Conservation (phyloP, 2,329 filamentous ascomycete genomes). For the Verticillium dahliae region DNA sequence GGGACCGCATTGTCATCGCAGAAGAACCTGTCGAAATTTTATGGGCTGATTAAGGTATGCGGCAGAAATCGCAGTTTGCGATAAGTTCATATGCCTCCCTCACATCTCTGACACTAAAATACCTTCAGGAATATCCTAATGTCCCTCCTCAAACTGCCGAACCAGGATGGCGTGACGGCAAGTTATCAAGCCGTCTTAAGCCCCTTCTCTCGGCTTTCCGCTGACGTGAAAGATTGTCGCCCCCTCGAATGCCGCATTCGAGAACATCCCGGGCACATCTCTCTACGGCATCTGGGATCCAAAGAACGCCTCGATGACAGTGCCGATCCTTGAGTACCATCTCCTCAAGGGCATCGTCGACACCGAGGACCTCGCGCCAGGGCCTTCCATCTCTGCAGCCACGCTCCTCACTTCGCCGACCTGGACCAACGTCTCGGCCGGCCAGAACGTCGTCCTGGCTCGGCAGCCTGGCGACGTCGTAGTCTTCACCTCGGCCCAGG, state of each 20-base stretch:
- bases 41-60: constrained; percentile 33
- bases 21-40: constrained; percentile 35
- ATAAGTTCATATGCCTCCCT: background rate
- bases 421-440: constrained; percentile 42
- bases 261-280: constrained; percentile 44
- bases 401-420: constrained; percentile 33
- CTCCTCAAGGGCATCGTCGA: constrained; percentile 46
- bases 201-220: background rate
- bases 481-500: constrained; percentile 31
- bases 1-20: constrained; percentile 30
- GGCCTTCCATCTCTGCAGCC: constrained; percentile 30
- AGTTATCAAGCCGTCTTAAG: constrained; percentile 10
- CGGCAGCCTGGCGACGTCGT: constrained; percentile 33
- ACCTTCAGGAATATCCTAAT: constrained; percentile 37
- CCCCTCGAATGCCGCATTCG: constrained; percentile 51
- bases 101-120: constrained; percentile 1
- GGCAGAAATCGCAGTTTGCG: background rate
- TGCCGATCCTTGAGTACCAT: constrained; percentile 55
- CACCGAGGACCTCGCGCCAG: constrained; percentile 26
- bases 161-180: constrained; percentile 36
- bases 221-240: constrained; percentile 38
- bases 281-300: constrained; percentile 38
- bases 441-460: constrained; percentile 40
- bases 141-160: constrained; percentile 36
- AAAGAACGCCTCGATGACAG: constrained; percentile 34